These are phyloP conservation scores for Pseudonitzschia pungens DNA, from an alignment of 108 stramenopile genomes.

Conservation along the genomic window DNA sequence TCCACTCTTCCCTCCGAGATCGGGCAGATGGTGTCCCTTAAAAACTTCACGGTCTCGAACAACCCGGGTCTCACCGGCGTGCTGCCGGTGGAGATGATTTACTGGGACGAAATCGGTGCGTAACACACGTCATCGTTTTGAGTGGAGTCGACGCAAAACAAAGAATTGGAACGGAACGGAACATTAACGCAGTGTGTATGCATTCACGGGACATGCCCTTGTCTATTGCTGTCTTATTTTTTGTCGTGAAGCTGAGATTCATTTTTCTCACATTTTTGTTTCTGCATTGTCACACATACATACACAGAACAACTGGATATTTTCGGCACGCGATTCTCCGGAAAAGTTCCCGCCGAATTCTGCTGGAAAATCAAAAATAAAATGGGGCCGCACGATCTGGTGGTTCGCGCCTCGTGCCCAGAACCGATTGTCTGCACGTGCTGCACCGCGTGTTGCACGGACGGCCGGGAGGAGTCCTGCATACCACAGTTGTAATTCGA, in stretches of 20 bases:
- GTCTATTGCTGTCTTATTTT: too few species aligned
- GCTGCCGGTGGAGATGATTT: not conserved
- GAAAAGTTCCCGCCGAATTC: not conserved
- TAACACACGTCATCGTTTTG: not conserved
- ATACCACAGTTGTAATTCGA: too few species aligned
- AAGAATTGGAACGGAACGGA: too few species aligned
- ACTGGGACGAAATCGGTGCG: not conserved
- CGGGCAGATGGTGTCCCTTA: not conserved
- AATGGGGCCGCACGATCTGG: not conserved
- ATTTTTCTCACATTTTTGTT: too few species aligned
- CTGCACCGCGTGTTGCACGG: conserved; percentile 4
- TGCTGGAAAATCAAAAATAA: not conserved
- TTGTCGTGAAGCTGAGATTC: too few species aligned
- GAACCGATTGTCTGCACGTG: not conserved
- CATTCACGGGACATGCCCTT: too few species aligned
- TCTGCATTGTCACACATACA: too few species aligned
- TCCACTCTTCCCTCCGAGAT: not conserved
- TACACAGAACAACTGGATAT: not conserved
- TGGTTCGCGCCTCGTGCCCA: not conserved
- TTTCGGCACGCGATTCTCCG: not conserved
- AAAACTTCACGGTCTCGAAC: not conserved
- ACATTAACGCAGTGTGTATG: too few species aligned
- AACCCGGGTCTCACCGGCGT: not conserved
- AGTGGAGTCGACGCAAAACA: not conserved
- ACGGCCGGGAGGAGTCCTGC: too few species aligned